These are phyloP conservation scores for Entrophospora sp. DNA, from an alignment of 192 early-diverging fungal species.

Conservation along the genomic window DNA sequence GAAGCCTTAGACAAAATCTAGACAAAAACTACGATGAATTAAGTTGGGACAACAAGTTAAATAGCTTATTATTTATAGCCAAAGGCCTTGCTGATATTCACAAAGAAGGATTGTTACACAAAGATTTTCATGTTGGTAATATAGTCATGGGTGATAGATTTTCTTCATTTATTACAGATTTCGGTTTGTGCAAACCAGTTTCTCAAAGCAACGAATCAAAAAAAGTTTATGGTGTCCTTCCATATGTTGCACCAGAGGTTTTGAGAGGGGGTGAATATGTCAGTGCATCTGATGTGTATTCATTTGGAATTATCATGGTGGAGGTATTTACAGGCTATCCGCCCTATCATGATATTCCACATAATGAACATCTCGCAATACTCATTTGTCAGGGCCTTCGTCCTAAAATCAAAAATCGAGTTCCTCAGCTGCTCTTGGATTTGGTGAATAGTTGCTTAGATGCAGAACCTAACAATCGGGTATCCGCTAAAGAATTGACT, in stretches of 20 bases:
- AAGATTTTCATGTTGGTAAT: conserved; percentile 34
- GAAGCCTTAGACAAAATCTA: not conserved
- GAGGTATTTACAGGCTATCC: conserved; percentile 27
- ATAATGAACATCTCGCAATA: conserved; percentile 15
- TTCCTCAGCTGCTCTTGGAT: conserved; percentile 22
- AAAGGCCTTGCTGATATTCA: conserved; percentile 25
- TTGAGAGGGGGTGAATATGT: not conserved
- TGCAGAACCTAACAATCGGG: conserved; percentile 19
- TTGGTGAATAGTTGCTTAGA: conserved; percentile 30
- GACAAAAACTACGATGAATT: not conserved
- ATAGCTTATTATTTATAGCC: conserved; percentile 18
- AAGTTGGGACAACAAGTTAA: not conserved
- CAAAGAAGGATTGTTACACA: conserved; percentile 30
- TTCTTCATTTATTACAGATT: conserved; percentile 21
- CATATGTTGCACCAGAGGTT: conserved; percentile 27
- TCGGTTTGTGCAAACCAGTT: conserved; percentile 23
- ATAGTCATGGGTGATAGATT: conserved; percentile 22
- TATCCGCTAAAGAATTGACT: not conserved
- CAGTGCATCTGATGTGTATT: conserved; percentile 24
- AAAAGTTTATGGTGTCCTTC: conserved; percentile 23
- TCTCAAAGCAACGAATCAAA: not conserved
- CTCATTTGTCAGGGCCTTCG: no score
- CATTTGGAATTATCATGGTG: conserved; percentile 35
- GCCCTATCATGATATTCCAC: conserved; percentile 22
- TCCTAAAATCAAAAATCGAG: no score